These are phyloP conservation scores for Populus nigra DNA, from an alignment of 345 rosid species.

Conservation along the genomic window DNA sequence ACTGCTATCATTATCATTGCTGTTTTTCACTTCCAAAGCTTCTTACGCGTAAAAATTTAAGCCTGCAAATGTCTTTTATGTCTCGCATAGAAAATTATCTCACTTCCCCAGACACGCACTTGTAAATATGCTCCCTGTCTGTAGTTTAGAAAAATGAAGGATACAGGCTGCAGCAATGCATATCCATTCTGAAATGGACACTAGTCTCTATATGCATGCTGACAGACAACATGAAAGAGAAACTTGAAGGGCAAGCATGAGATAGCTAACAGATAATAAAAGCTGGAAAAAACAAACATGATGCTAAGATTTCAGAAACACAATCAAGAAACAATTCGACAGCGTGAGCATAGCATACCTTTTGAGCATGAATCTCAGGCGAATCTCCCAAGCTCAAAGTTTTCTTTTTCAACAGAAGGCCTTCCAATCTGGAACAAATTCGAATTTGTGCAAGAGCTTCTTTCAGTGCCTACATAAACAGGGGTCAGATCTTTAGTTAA, in stretches of 20 bases:
- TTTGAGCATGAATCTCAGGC: constrained; percentile 86
- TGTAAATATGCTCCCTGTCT: not conserved
- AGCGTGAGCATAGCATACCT: constrained; percentile 42
- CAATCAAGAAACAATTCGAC: constrained; percentile 3
- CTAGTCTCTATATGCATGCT: constrained; percentile 1
- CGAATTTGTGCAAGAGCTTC: constrained; percentile 71
- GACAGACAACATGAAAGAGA: not conserved
- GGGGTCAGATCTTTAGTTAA: not conserved
- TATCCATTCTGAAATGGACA: not conserved
- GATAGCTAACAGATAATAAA: constrained; percentile 6
- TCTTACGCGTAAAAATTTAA: not conserved
- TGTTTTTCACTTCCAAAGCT: not conserved
- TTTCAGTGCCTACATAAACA: constrained; percentile 58
- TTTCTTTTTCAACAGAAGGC: constrained; percentile 71
- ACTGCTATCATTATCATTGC: not conserved
- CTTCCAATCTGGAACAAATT: constrained; percentile 75
- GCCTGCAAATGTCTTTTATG: not conserved
- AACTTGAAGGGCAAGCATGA: not conserved
- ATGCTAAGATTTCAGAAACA: not conserved
- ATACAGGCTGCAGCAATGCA: not conserved
- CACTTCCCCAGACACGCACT: not conserved
- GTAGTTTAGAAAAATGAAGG: not conserved
- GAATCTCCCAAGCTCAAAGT: constrained; percentile 71
- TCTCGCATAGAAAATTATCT: not conserved
- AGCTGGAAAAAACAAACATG: not conserved